Base-by-base conservation (phyloP, 1,284 basidiomycete species). In the Apiotrichum gamsii region DNA sequence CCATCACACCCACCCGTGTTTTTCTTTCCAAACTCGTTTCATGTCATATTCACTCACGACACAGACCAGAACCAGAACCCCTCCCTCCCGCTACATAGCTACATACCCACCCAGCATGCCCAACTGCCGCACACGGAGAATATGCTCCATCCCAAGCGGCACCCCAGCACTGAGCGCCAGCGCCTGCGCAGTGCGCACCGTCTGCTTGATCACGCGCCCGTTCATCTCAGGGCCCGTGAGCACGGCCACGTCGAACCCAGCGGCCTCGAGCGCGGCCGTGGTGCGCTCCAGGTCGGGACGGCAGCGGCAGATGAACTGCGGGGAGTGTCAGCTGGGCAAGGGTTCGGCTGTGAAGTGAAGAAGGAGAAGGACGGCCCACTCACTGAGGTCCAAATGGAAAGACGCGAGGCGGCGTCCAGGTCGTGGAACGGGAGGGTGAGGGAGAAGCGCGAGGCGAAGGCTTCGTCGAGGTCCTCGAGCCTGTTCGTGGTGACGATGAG, bases 381-480 rank as follows among this genome's bases (percentile, higher is more conserved):
- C 33, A 51, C 43, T 20, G 43, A 25, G 21, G 37, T 35, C 56
- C 56, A 54, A n/a, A 45, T 40, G 4, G 32, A 52, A 24, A 28
- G 25, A 10, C 47, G 33, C 9, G 49, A 49, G 13, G 13, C 21
- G 21, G 25, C 30, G 32, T 57, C 49, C n/a, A 57, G 44, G 25
- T 49, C 47, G 24, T 51, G 43, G 38, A 52, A 57, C 13, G 36
- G 44, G 4, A 57, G 36, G 5, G 54, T 52, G n/a, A 57, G 46
- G 9, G 56, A 49, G 32, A 57, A 57, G 16, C 56, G 49, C 3
- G 52, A 54, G 9, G 54, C 20, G 35, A 57, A 57, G 14, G 56
- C 56, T 11, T 52, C 53, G 49, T 54, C 56, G 25, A 54, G 47
- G 15, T 25, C 19, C 15, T 47, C 48, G 5, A 54, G 49, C 19